Percentiles rank a stretch among this genome's conserved stretches.
phyloP scores from a whole-genome alignment of 2,329 filamentous ascomycete genomes.

The Fusarium sacchari region DNA sequence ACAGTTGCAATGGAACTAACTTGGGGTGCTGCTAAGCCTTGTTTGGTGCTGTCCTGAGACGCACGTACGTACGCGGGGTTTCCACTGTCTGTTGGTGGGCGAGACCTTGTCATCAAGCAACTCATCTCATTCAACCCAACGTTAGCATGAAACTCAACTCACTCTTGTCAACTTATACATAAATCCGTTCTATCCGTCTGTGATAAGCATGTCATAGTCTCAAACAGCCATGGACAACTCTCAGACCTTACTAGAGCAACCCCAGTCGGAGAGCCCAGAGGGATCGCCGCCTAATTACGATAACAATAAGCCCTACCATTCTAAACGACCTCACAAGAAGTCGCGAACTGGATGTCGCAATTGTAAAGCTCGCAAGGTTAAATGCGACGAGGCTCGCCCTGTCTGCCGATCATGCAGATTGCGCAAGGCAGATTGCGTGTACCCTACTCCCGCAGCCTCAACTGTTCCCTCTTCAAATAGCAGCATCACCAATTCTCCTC shows the following conservation, averaged over 20 bases:
- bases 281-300: constrained; percentile 17
- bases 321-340: constrained; percentile 66
- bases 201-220: constrained; percentile 4
- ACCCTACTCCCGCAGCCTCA: constrained; percentile 45
- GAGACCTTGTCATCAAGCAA: constrained; percentile 10
- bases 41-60: constrained; percentile 13
- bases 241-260: not conserved
- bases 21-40: constrained; percentile 14
- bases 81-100: constrained; percentile 1
- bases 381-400: constrained; percentile 62
- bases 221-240: constrained; percentile 18
- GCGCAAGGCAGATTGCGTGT: constrained; percentile 60
- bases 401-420: constrained; percentile 60
- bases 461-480: not conserved
- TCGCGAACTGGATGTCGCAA: constrained; percentile 63
- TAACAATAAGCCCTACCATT: constrained; percentile 46
- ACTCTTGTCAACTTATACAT: not conserved
- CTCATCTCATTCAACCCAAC: not conserved
- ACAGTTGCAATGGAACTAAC: constrained; percentile 1
- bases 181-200: not conserved
- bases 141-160: not conserved
- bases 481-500: not conserved
- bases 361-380: constrained; percentile 59
- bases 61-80: constrained; percentile 21
- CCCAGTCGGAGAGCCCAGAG: constrained; percentile 21